Evolutionary conservation across 2,329 filamentous ascomycete species (phyloP).

Genomic region (Hortaea werneckii): DNA sequence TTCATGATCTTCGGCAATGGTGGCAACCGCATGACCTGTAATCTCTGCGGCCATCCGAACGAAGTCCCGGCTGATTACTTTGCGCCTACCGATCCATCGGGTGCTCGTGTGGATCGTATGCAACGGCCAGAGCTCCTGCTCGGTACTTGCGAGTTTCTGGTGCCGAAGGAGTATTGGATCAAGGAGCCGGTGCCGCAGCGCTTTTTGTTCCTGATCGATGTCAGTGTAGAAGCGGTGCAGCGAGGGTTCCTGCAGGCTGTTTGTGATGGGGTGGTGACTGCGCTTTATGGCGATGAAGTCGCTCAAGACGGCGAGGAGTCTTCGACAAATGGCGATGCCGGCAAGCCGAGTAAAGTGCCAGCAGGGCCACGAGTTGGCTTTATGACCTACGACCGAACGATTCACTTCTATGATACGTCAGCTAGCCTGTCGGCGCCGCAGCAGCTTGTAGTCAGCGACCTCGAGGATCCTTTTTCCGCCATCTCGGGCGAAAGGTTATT

Average conservation of each 20-base stretch:
- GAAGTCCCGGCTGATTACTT: conserved; percentile 91
- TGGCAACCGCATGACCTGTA: conserved; percentile 95
- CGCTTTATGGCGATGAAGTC: conserved; percentile 65
- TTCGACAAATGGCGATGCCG: neutral
- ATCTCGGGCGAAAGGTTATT: conserved; percentile 76
- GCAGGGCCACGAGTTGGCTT: conserved; percentile 82
- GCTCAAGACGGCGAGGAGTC: conserved; percentile 35
- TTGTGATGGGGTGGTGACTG: conserved; percentile 75
- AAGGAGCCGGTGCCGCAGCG: conserved; percentile 81
- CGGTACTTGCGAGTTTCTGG: conserved; percentile 90
- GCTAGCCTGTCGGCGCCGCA: conserved; percentile 74
- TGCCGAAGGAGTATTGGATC: conserved; percentile 98
- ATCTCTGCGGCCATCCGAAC: conserved; percentile 95
- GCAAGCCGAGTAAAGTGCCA: conserved; percentile 47
- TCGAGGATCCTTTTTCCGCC: conserved; percentile 92
- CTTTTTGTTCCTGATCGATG: conserved; percentile 87
- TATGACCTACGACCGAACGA: conserved; percentile 89
- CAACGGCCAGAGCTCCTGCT: conserved; percentile 81
- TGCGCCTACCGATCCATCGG: conserved; percentile 76
- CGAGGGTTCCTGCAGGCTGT: conserved; percentile 84
- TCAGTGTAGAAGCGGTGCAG: conserved; percentile 82
- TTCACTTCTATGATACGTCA: conserved; percentile 95
- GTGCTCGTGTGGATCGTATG: conserved; percentile 75
- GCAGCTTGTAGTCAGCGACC: conserved; percentile 97
- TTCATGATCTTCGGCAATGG: conserved; percentile 96